Evolutionary conservation across 2,329 filamentous ascomycete genomes (phyloP).

Genomic region (Fusarium graminum): DNA sequence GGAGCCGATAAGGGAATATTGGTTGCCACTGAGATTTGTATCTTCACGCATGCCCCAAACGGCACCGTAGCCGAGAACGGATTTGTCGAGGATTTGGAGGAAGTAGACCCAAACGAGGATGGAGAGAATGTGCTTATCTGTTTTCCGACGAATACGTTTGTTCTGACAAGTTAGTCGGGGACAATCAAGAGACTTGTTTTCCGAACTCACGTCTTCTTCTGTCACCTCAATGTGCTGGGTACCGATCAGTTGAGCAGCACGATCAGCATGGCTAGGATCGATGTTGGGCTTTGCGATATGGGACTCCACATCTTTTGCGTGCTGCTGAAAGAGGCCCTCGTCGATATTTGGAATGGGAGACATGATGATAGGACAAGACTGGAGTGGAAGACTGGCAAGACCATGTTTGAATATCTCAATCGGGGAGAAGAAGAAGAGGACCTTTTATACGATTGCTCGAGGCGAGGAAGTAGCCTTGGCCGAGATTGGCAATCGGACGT

Average conservation of each 20-base stretch:
- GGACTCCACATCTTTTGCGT: constrained; percentile 26
- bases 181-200: accelerated
- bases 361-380: neutral
- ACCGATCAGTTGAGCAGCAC: constrained; percentile 33
- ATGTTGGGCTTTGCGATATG: constrained; percentile 1
- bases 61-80: constrained; percentile 68
- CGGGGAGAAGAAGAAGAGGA: neutral
- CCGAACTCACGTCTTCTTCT: constrained; percentile 30
- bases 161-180: constrained; percentile 9
- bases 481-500: neutral
- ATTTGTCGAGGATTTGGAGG: constrained; percentile 70
- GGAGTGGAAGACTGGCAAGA: neutral
- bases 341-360: constrained; percentile 14
- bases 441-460: constrained; percentile 11
- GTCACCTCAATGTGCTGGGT: constrained; percentile 34
- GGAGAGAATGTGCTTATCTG: constrained; percentile 68
- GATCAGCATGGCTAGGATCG: constrained; percentile 3
- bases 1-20: constrained; percentile 70
- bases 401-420: neutral
- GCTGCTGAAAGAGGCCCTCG: constrained; percentile 12
- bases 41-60: constrained; percentile 67
- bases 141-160: constrained; percentile 69
- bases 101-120: constrained; percentile 71
- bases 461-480: too few species aligned
- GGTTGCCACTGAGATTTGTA: constrained; percentile 62